A percentile compares a stretch with the other conserved stretches of the same genome.
phyloP scores from a whole-genome alignment of 1,284 basidiomycete genomes.

The Gastroboletus turbinatus region DNA sequence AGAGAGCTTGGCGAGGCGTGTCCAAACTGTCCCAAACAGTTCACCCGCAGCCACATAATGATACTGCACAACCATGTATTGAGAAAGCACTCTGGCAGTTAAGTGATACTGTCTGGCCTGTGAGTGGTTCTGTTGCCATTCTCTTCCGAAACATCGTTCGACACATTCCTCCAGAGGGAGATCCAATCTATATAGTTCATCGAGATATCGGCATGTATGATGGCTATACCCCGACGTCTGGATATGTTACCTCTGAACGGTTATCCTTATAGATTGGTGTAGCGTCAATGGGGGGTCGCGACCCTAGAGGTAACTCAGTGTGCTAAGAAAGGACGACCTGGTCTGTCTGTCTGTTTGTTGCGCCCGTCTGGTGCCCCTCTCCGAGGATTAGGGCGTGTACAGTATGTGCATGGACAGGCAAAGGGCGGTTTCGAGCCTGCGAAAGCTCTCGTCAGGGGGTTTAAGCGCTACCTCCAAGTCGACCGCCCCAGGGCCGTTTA shows the following conservation, averaged over 20 bases:
- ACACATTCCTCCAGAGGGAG: conserved; percentile 5
- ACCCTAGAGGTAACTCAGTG: too few relatives aligned
- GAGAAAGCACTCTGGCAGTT: conserved; percentile 9
- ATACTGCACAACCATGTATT: conserved; percentile 18
- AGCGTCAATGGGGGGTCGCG: too few relatives aligned
- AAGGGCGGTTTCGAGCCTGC: too few relatives aligned
- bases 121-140: conserved; percentile 6
- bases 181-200: background rate
- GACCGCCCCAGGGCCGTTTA: too few relatives aligned
- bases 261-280: background rate
- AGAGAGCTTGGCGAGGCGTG: conserved; percentile 31
- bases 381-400: too few relatives aligned
- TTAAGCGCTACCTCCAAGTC: too few relatives aligned
- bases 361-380: too few relatives aligned
- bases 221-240: background rate
- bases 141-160: background rate
- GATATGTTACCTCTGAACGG: conserved; percentile 5
- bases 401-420: too few relatives aligned
- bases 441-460: too few relatives aligned
- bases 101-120: background rate
- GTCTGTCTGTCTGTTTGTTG: too few relatives aligned
- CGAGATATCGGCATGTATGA: background rate
- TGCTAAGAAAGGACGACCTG: too few relatives aligned
- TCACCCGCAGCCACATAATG: conserved; percentile 30
- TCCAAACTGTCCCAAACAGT: conserved; percentile 22